Evolutionary conservation across 306 rosid species (phyloP), one percentile per base, ranked within the genome.

Genomic region (Astragalus membranaceus): DNA sequence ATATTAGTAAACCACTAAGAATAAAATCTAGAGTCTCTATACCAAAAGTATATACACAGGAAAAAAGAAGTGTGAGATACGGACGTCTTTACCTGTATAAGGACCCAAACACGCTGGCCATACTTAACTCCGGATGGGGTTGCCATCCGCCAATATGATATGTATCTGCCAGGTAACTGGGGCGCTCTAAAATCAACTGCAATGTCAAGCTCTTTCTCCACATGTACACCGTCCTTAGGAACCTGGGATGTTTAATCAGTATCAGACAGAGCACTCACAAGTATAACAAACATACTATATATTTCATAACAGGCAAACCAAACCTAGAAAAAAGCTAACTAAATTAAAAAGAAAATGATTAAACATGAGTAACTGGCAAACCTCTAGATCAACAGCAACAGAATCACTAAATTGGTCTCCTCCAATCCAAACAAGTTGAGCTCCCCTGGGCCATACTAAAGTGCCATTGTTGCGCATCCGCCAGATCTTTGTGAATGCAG

Each of bases 61-160:
- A 44, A 33, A 10, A 20, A 55, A 7, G 20, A 61, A 4, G 69
- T n/a, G 20, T 15, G 29, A 36, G 47, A 16, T 52, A 39, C 30
- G 10, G 6, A 11, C 62, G 67, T 36, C 79, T 39, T 59, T 57
- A 95, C 99, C 92, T 81, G 89, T 68, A 95, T 82, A 51, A 81
- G 84, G 54, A 91, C 97, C 99, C 99, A 95, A 63, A 91, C 89
- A 69, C 92, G 91, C 50, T 95, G 96, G 43, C 99, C 99, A 84
- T 89, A 95, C 72, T 51, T 82, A 48, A 86, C 86, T 39, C 97
- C 97, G 33, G 91, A 75, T 2, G 89, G 86, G 57, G 89, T 64
- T 58, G 88, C 76, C 96, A 91, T 76, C 83, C 79, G 86, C 99
- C 99, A 95, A 70, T 91, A 82, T 37, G 99, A 91, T 64, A 82